Evolutionary conservation across 2,329 filamentous ascomycete genomes (phyloP).

Genomic region (Annulohypoxylon truncatum): DNA sequence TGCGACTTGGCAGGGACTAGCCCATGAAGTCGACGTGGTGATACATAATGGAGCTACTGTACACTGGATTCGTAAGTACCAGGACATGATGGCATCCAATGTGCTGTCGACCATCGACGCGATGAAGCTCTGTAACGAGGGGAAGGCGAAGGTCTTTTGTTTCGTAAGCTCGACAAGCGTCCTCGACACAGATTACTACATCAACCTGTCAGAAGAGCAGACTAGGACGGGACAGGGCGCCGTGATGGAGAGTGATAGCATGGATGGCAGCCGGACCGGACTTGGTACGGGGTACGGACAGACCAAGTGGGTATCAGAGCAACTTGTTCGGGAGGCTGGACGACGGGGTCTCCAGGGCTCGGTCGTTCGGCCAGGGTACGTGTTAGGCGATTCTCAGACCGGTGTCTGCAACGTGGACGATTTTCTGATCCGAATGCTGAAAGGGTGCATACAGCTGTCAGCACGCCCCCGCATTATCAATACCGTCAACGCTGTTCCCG

Average conservation of each 20-base stretch:
- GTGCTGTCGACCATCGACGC: conserved; percentile 84
- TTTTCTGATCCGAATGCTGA: conserved; percentile 86
- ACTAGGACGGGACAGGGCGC: conserved; percentile 70
- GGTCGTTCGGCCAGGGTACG: conserved; percentile 86
- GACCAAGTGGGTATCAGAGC: conserved; percentile 80
- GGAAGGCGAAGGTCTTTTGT: conserved; percentile 81
- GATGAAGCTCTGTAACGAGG: conserved; percentile 78
- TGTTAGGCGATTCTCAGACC: conserved; percentile 76
- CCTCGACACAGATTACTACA: conserved; percentile 84
- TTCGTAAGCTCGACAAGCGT: conserved; percentile 87
- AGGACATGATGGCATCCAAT: conserved; percentile 77
- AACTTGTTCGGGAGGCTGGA: conserved; percentile 82
- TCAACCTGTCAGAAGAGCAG: conserved; percentile 75
- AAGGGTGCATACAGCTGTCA: conserved; percentile 85
- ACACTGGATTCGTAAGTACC: conserved; percentile 86
- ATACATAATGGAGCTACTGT: conserved; percentile 86
- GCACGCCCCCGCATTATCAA: conserved; percentile 82
- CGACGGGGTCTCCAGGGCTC: conserved; percentile 78
- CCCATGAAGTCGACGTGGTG: conserved; percentile 75
- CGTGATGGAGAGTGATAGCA: conserved; percentile 80
- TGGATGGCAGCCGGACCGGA: conserved; percentile 79
- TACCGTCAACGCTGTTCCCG: conserved; percentile 89
- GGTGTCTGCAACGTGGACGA: conserved; percentile 87
- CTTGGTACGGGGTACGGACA: conserved; percentile 92
- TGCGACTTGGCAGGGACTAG: conserved; percentile 72